Evolutionary conservation across 2,329 filamentous ascomycete species (phyloP), one percentile per base, ranked within the genome.

Genomic region (Penicillium frequentans): DNA sequence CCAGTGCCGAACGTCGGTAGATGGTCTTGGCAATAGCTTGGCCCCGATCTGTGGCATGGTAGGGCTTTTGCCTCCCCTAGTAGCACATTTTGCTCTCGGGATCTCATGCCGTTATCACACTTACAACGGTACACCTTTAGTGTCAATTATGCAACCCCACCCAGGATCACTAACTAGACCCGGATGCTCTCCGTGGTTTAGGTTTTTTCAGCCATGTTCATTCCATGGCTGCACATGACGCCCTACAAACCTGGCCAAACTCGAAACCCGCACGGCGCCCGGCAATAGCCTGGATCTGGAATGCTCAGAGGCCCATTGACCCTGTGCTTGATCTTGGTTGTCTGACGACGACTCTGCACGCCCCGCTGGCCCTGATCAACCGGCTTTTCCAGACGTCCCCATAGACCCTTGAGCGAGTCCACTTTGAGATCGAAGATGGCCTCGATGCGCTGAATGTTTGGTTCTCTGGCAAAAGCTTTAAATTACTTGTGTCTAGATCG

Each of bases 321-420:
- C 11, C 27, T 39, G 3, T 21, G 11, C 35, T 13, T 33, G 33
- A 39, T 52, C 35, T 54, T 56, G 57, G 54, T 54, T 43, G 54
- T 51, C 45, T 59, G 57, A 59, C 57, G 57, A 59, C 57, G 57
- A 54, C 54, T 52, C 19, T 52, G 14, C 29, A 39, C 31, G 50
- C 46, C 54, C 57, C 54, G 50, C 54, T 46, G 43, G 44, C 57
- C 54, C 50, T 59, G 57, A 56, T 54, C 49, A n/a, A 24, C 46
- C 16, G 27, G 29, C 49, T 52, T 39, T 16, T 35, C 10, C 10
- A 23, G 29, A 58, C 11, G 10, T 19, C 56, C 46, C 46, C 49
- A 37, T 14, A 44, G 43, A 49, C 54, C 53, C 54, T 50, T 56
- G 54, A 51, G 35, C 33, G 26, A 54, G 27, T 51, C 48, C 29